Base-by-base conservation (phyloP, 257 asterid species). In the Lycium ferocissimum region DNA sequence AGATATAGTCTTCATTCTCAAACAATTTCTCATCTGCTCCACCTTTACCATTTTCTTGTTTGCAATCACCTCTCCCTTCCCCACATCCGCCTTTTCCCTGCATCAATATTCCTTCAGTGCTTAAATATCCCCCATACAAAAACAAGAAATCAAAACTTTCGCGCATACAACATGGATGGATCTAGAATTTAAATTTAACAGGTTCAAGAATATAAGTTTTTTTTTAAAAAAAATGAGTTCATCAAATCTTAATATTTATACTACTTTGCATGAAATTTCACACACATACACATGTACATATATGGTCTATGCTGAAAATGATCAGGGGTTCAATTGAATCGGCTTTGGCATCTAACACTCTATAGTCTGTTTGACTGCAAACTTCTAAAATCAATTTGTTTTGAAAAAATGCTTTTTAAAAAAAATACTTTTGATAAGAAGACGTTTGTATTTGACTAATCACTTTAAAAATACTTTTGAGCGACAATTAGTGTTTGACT, bases 1-100 rank as follows among this genome's bases (percentile, higher is more conserved):
- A 88, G 81, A 90, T 89, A 73, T 90, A 90, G 58, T 87, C 92
- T 82, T 88, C 91, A 85, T 82, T 90, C 88, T 90, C 92, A 69
- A 87, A 85, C 20, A 82, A 15, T 43, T 83, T 59, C 45, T 86
- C 89, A 83, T 87, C 79, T 62, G 83, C 58, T 17, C 22, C 69
- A 13, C 47, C 15, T 26, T 53, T 53, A 51, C 78, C 75, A 83
- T 84, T 84, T 43, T 26, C 79, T 84, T 73, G 63, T 84, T 85
- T 88, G 86, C 86, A 67, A 84, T 85, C 88, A 14, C 43, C 85
- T 40, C 38, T 54, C 79, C 86, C 87, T 84, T 82, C 47, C 20
- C 3, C 85, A 54, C 88, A 88, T 66, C 86, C 53, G 51, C 45
- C 84, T 40, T 79, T 79, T 66, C 20, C 90, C 91, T 90, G 89